Percentiles rank a stretch among this genome's conserved stretches.
These are phyloP conservation scores for Backusella macrospora DNA, from an alignment of 192 early-diverging fungal species.

Conservation along the genomic window DNA sequence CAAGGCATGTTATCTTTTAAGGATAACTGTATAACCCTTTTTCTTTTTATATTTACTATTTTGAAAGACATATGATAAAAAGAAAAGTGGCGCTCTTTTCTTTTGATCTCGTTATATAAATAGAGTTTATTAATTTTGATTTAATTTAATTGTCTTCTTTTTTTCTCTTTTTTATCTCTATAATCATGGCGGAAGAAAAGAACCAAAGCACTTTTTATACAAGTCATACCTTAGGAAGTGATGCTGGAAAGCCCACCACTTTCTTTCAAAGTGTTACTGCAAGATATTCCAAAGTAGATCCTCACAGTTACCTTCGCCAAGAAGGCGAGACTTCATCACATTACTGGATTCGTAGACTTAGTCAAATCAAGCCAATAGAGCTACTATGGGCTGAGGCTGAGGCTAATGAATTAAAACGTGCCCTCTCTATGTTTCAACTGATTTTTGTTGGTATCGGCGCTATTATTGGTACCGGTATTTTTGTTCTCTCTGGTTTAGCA, in stretches of 20 bases:
- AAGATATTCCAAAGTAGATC: conserved; percentile 25
- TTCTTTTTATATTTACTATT: no score
- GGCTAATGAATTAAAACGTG: conserved; percentile 25
- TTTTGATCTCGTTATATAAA: neutral
- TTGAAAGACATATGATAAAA: neutral
- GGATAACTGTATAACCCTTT: neutral
- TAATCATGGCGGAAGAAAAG: conserved; percentile 1
- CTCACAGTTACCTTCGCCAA: conserved; percentile 34
- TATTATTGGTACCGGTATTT: conserved; percentile 45
- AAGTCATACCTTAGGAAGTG: neutral
- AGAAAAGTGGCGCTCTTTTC: neutral
- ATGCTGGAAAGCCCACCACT: neutral
- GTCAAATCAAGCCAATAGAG: conserved; percentile 36
- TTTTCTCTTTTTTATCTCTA: neutral
- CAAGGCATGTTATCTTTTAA: neutral
- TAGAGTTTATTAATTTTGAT: neutral
- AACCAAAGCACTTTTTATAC: neutral
- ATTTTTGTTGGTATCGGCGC: conserved; percentile 39
- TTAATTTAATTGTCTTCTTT: neutral
- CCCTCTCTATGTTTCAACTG: conserved; percentile 20
- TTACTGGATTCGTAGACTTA: conserved; percentile 28
- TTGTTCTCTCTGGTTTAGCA: conserved; percentile 58
- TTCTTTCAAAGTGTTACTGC: conserved; percentile 16
- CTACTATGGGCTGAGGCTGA: conserved; percentile 26
- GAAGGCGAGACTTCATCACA: conserved; percentile 19